Evolutionary conservation across 495 filamentous ascomycete species (phyloP).

Genomic region (Choiromyces venosus): DNA sequence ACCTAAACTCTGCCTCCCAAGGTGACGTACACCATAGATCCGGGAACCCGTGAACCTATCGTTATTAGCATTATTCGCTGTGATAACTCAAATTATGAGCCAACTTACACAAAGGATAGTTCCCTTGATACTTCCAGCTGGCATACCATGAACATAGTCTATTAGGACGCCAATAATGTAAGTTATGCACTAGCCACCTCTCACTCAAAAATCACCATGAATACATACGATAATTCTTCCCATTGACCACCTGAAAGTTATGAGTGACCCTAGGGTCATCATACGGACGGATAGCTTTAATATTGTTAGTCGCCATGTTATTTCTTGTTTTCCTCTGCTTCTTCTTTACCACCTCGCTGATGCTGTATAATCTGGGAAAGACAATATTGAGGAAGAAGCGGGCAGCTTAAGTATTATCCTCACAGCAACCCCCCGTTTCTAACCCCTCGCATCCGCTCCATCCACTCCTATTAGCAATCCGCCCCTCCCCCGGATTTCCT

Average conservation of each 20-base stretch:
- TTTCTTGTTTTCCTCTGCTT: not conserved
- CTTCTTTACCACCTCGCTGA: not conserved
- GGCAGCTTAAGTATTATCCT: not conserved
- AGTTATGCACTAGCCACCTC: not conserved
- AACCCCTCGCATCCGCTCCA: too few species aligned
- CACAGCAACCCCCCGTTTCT: too few species aligned
- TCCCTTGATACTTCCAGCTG: slow-evolving; percentile 22
- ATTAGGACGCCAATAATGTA: slow-evolving; percentile 7
- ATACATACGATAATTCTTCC: slow-evolving; percentile 43
- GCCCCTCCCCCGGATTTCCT: too few species aligned
- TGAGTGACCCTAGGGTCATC: slow-evolving; percentile 43
- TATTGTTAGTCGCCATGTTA: not conserved
- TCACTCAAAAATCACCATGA: not conserved
- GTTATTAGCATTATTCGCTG: not conserved
- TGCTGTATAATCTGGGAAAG: not conserved
- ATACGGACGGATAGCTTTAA: slow-evolving; percentile 38
- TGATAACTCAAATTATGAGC: not conserved
- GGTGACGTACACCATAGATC: slow-evolving; percentile 37
- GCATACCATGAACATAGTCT: slow-evolving; percentile 41
- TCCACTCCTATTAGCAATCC: too few species aligned
- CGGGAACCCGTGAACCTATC: slow-evolving; percentile 39
- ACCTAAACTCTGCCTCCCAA: not conserved
- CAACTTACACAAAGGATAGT: slow-evolving; percentile 34
- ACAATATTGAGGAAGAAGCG: not conserved
- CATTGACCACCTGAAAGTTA: slow-evolving; percentile 41